phyloP scores from a whole-genome alignment of 345 rosid genomes.

The Ceriops zippeliana region DNA sequence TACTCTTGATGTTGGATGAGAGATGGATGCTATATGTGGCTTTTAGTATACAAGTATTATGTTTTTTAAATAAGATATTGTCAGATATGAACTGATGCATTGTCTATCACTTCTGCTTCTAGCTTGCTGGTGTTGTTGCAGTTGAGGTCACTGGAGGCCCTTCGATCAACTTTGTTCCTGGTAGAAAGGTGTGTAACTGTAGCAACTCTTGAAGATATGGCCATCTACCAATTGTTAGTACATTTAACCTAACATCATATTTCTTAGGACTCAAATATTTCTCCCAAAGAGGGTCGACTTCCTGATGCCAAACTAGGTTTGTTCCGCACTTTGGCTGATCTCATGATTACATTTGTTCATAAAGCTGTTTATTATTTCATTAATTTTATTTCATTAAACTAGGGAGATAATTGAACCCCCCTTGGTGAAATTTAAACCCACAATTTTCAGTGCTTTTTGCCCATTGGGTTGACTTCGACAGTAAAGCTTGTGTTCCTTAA shows the following conservation, averaged over 20 bases:
- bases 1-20: not conserved
- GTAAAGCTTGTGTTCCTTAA: too few species aligned
- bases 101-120: constrained; percentile 16
- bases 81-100: constrained; percentile 2
- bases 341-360: not conserved
- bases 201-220: constrained; percentile 10
- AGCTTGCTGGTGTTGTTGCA: constrained; percentile 98
- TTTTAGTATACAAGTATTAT: not conserved
- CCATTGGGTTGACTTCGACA: too few species aligned
- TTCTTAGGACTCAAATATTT: constrained; percentile 64
- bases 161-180: constrained; percentile 71
- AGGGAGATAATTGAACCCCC: too few species aligned
- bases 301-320: constrained; percentile 85
- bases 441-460: too few species aligned
- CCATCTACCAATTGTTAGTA: constrained; percentile 12
- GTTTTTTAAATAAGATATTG: not conserved
- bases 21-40: not conserved
- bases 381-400: too few species aligned
- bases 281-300: constrained; percentile 80
- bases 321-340: not conserved
- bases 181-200: constrained; percentile 59
- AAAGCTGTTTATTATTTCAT: too few species aligned
- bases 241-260: constrained; percentile 12
- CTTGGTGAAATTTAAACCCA: too few species aligned
- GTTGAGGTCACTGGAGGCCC: constrained; percentile 98